Base-by-base conservation (phyloP, 2,329 filamentous ascomycete species). In the Fusarium mundagurra region DNA sequence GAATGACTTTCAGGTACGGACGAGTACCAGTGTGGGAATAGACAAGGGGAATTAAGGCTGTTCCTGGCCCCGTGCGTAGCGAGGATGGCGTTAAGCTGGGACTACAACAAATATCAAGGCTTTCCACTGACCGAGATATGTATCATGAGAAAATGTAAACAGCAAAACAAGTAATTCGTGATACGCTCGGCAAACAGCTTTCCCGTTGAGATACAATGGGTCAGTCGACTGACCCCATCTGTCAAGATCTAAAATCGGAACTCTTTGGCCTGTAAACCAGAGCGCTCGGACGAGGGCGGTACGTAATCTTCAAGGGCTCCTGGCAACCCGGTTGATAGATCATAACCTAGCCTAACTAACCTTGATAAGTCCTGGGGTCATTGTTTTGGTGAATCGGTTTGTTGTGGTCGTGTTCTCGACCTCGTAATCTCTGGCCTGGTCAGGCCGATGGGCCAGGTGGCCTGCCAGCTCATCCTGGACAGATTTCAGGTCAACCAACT, bases 401-500 rank as follows among this genome's bases (percentile, higher is more conserved):
- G 64, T 64, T 65, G 48, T 69, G 55, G 64, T 70, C 70, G 57
- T 73, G 58, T 65, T 61, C 69, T 75, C 58, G 67, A 51, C 61
- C 44, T 77, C 72, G 60, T 66, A 72, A 74, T 74, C 55, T 74
- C 54, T 70, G 47, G 27, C 48, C 43, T 59, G 50, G 66, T 54
- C 61, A 55, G 51, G 41, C 64, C 65, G 65, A 67, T 63, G 57
- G 64, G 64, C 44, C 45, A 64, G 58, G 54, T 61, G 36, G 34
- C 43, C 33, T 44, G 62, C 47, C 65, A 72, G 55, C 71, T 57
- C 57, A 73, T 68, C 67, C 72, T 54, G 62, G 67, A 68, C 66
- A 73, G 68, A 78, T 77, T 72, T 78, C 67, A 63, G 58, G 74
- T 72, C 67, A 61, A 73, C 72, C 64, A 65, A 75, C 72, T 66